These are phyloP conservation scores for Discostella stelligera DNA, from an alignment of 352 stramenopile species.

Conservation along the genomic window DNA sequence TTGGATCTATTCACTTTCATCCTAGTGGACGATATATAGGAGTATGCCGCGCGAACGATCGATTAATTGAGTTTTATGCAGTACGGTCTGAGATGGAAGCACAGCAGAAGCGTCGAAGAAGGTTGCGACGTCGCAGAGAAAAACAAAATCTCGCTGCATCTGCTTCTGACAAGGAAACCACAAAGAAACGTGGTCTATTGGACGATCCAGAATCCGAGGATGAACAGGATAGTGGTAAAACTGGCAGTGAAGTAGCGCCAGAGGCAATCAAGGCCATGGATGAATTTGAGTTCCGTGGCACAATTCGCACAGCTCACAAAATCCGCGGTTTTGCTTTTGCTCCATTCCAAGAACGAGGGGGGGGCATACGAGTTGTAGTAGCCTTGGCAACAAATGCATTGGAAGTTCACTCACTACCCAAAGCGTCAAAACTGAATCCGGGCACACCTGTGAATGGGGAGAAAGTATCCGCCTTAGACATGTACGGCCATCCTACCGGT, in stretches of 20 bases:
- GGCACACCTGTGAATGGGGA: constrained; percentile 35
- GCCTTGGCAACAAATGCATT: constrained; percentile 77
- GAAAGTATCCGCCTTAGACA: constrained; percentile 69
- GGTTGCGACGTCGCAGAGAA: constrained; percentile 66
- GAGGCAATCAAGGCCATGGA: constrained; percentile 72
- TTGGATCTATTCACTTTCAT: constrained; percentile 76
- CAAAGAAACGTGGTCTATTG: constrained; percentile 73
- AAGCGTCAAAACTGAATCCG: constrained; percentile 28
- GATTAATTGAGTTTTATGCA: constrained; percentile 71
- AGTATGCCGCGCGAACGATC: constrained; percentile 70
- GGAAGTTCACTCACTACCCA: constrained; percentile 64
- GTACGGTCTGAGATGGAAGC: constrained; percentile 61
- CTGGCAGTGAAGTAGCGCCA: constrained; percentile 29
- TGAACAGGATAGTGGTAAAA: constrained; percentile 46
- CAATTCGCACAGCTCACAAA: constrained; percentile 70
- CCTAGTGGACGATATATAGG: constrained; percentile 71
- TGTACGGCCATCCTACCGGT: constrained; percentile 79
- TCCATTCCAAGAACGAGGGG: constrained; percentile 59
- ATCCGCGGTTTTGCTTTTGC: constrained; percentile 76
- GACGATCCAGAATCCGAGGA: constrained; percentile 72
- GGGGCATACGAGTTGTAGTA: constrained; percentile 63
- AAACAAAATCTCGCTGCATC: constrained; percentile 56
- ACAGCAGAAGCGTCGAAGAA: constrained; percentile 66
- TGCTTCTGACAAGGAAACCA: constrained; percentile 33
- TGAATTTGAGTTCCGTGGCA: constrained; percentile 78